These are phyloP conservation scores for Solanum pinnatisectum DNA, from an alignment of 257 asterid species.

Conservation along the genomic window DNA sequence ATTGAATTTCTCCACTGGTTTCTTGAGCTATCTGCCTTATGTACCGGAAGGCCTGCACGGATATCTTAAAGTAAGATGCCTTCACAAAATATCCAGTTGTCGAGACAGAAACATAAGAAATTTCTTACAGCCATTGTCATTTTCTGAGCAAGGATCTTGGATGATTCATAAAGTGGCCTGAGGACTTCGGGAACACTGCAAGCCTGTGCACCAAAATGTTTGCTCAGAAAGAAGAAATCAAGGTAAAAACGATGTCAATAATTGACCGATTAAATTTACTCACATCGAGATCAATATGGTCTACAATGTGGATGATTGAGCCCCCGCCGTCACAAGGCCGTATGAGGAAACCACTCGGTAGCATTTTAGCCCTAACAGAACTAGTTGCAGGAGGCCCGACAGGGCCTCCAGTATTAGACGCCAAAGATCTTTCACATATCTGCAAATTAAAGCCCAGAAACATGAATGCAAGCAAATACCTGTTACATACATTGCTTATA, in stretches of 20 bases:
- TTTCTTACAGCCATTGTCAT: conserved; percentile 85
- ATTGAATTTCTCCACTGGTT: conserved; percentile 75
- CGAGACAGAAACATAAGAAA: neutral
- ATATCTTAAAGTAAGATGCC: neutral
- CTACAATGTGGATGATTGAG: conserved; percentile 84
- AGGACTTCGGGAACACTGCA: conserved; percentile 87
- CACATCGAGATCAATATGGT: conserved; percentile 82
- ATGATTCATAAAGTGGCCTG: conserved; percentile 94
- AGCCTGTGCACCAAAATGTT: conserved; percentile 28
- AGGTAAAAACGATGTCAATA: neutral
- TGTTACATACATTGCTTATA: neutral
- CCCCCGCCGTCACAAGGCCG: conserved; percentile 99
- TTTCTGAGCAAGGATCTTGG: conserved; percentile 88
- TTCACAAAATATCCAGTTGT: neutral
- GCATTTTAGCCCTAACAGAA: conserved; percentile 80
- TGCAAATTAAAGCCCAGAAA: conserved; percentile 8
- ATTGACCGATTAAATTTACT: conserved; percentile 1
- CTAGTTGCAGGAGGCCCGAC: conserved; percentile 63
- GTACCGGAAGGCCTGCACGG: conserved; percentile 65
- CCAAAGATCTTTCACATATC: conserved; percentile 92
- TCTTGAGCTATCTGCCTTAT: conserved; percentile 88
- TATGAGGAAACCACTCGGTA: conserved; percentile 88
- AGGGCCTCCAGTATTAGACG: conserved; percentile 77
- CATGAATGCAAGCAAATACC: neutral
- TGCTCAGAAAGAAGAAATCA: neutral